phyloP scores from a whole-genome alignment of 805 yeast genomes.

The Zygosaccharomyces bailii region DNA sequence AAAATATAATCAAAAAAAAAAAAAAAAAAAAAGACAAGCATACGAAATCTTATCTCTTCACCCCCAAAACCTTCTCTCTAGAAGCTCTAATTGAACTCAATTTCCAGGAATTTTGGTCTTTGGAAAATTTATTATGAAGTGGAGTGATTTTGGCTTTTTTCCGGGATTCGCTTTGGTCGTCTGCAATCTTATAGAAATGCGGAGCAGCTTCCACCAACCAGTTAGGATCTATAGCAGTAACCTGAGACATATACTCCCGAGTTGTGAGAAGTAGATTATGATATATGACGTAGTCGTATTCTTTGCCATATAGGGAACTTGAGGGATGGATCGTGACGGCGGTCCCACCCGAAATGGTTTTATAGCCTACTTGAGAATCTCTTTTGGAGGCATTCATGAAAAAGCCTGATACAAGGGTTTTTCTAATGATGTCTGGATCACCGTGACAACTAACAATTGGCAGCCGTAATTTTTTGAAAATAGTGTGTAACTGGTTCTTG shows the following conservation, averaged over 20 bases:
- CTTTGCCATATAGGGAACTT: slow-evolving; percentile 58
- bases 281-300: slow-evolving; percentile 76
- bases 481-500: slow-evolving; percentile 59
- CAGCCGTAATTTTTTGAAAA: slow-evolving; percentile 50
- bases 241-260: slow-evolving; percentile 88
- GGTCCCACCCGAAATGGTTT: slow-evolving; percentile 64
- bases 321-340: slow-evolving; percentile 87
- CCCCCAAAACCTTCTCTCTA: slow-evolving; percentile 32
- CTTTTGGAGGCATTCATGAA: slow-evolving; percentile 65
- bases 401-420: slow-evolving; percentile 63
- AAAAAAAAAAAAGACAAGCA: background rate
- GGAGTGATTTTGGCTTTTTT: slow-evolving; percentile 70
- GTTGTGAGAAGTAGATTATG: slow-evolving; percentile 79
- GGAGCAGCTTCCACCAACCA: slow-evolving; percentile 75
- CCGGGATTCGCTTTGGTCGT: slow-evolving; percentile 50
- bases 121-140: slow-evolving; percentile 55
- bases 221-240: slow-evolving; percentile 73
- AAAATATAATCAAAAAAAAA: slow-evolving; percentile 5
- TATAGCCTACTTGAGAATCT: slow-evolving; percentile 71
- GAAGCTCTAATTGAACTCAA: slow-evolving; percentile 46
- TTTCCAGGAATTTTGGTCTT: slow-evolving; percentile 72
- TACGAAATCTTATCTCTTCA: slow-evolving; percentile 19
- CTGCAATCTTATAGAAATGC: slow-evolving; percentile 64
- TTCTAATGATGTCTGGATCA: slow-evolving; percentile 53
- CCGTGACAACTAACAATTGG: slow-evolving; percentile 50